Evolutionary conservation across 2,329 filamentous ascomycete genomes (phyloP), one percentile per base, ranked within the genome.

Genomic region (Plectosphaerella sp.): DNA sequence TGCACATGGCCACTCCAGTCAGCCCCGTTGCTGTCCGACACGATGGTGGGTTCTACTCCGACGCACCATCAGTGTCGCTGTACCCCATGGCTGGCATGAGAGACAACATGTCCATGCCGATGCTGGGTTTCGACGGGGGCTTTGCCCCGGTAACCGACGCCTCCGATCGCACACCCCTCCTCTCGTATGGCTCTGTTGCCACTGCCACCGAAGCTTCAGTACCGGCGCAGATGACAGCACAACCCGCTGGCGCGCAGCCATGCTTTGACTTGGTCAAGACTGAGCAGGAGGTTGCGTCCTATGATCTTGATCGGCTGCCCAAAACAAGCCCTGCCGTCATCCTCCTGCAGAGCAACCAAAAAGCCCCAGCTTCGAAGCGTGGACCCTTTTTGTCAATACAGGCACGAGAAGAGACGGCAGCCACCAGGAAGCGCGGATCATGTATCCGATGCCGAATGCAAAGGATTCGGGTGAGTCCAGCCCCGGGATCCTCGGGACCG

Each of bases 361-460:
- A 67, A 41, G 67, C 69, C 3, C 65, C 69, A 8, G 63, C 71
- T 7, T 65, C 71, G 8, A 71, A 69, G 51, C 71, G 80, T 11
- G 79, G 79, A 0, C 80, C 79, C 3, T 84, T 84, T 64, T 78
- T 74, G 53, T 76, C 79, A 49, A 68, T 72, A n/a, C 67, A 66
- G 10, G 69, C 76, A 28, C 74, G 80, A 22, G 71, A 79, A 54
- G 70, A 76, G 57, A 84, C 81, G 1, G 82, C 82, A 1, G 70
- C 76, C 52, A 84, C 80, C 2, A 72, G 82, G 53, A 78, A 76
- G 50, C 77, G 80, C 16, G 80, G 80, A 9, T 82, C 78, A 18
- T 85, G 82, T 59, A 77, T 84, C 53, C 72, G 81, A 45, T 85
- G 82, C 56, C 73, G 79, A 48, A 83, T 84, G 78, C 82, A 84